Base-by-base conservation (phyloP, 23 red algal genomes). In the Gracilaria gracilis region DNA sequence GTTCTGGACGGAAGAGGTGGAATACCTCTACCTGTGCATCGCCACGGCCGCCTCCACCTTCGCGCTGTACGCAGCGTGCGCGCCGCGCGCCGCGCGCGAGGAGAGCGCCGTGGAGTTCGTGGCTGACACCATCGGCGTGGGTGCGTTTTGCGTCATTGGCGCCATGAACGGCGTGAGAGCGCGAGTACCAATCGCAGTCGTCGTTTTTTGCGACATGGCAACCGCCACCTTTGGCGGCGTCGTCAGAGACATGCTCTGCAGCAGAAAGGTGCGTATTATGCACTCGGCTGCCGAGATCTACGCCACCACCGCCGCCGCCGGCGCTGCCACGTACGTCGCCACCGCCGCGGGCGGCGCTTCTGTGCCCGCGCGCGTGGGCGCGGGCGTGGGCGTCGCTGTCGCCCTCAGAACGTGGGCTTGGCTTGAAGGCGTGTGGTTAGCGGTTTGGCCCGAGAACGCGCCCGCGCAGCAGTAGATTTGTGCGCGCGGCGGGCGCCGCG, bases 221-320 rank as follows among this genome's bases (percentile, higher is more conserved):
- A 95, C 92, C 25, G 82, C 83, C 57, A 95, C 92, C 46, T 95
- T 95, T 75, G 92, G 92, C 21, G 92, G 92, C 36, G 92, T 88
- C 8, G 92, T 95, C 13, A 47, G 92, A 5, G 92, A 95, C 46
- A 61, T 88, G 16, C 42, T 88, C 34, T 46, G 72, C 25, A 24
- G 84, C 9, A 64, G 83, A 36, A 27, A 67, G 61, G 83, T 95
- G 29, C 92, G 92, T 2, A 88, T 95, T 47, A 75, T 95, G 4
- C 92, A 95, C 40, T 75, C 70, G 14, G 31, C 61, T 24, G 92
- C 92, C 9, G 92, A 95, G 84, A 77, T 95, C 20, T 95, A 95
- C 75, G 92, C 92, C 14, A 73, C 83, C 39, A 87, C 81, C 12
- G 92, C 92, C 14, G 72, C 59, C 2, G 84, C 77, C 37, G 92